These are phyloP conservation scores for Botrytis paeoniae DNA, from an alignment of 2,329 filamentous ascomycete species.

Conservation along the genomic window DNA sequence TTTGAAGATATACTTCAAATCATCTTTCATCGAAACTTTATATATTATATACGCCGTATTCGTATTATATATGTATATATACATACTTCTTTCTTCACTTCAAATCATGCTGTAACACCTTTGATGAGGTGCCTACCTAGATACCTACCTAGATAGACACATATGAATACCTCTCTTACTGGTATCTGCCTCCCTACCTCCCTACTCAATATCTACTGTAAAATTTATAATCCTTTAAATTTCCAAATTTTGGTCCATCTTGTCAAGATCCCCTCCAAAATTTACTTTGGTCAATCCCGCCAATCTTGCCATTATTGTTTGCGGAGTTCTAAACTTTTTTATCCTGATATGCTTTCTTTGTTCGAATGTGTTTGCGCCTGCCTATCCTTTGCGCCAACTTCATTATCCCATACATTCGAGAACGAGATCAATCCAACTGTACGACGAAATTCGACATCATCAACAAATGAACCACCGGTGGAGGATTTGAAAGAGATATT, in stretches of 20 bases:
- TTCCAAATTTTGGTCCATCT: not conserved
- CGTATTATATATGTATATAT: not conserved
- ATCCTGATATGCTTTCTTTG: constrained; percentile 23
- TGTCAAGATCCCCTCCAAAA: not conserved
- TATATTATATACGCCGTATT: not conserved
- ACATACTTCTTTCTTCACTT: not conserved
- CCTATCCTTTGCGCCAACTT: constrained; percentile 31
- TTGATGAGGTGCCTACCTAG: not conserved
- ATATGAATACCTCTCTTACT: not conserved
- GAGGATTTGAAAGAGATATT: constrained; percentile 20
- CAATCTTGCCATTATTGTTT: constrained; percentile 16
- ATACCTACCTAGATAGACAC: not conserved
- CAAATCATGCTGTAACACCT: not conserved
- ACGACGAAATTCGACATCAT: constrained; percentile 13
- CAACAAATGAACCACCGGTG: constrained; percentile 31
- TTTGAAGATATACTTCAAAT: constrained; percentile 4
- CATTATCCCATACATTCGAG: constrained; percentile 18
- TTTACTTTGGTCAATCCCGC: not conserved
- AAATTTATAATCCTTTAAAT: not conserved
- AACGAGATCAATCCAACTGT: constrained; percentile 19
- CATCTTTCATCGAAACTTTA: not conserved
- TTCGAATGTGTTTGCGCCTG: constrained; percentile 29
- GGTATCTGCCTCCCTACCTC: not conserved
- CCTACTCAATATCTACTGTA: not conserved
- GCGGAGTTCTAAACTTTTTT: constrained; percentile 17